Conservation (phyloP, 2,329 filamentous ascomycete genomes). For the Pseudocercospora cruenta region DNA sequence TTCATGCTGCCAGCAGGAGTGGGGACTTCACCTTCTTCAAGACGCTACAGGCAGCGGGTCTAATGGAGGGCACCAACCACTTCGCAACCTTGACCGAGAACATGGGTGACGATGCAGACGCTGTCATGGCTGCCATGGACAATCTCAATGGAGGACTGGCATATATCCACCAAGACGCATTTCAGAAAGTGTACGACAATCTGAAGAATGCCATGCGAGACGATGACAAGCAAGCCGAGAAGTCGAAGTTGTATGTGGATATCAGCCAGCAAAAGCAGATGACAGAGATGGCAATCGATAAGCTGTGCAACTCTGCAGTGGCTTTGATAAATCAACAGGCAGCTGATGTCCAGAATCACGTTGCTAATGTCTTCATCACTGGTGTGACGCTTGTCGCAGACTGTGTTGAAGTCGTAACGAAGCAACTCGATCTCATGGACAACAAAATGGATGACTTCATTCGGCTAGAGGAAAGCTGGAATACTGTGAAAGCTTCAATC, state of each 20-base stretch:
- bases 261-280: slow-evolving; percentile 50
- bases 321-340: slow-evolving; percentile 50
- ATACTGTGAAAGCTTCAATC: slow-evolving; percentile 46
- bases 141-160: slow-evolving; percentile 52
- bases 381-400: slow-evolving; percentile 51
- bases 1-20: slow-evolving; percentile 48
- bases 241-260: slow-evolving; percentile 48
- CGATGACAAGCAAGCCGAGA: slow-evolving; percentile 36
- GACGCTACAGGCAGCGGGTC: slow-evolving; percentile 47
- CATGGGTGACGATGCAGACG: slow-evolving; percentile 49
- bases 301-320: slow-evolving; percentile 49
- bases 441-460: slow-evolving; percentile 50
- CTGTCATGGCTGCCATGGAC: slow-evolving; percentile 49
- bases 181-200: slow-evolving; percentile 50
- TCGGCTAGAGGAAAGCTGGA: slow-evolving; percentile 50
- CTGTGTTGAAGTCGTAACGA: slow-evolving; percentile 47
- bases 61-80: slow-evolving; percentile 51
- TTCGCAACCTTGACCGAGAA: slow-evolving; percentile 46
- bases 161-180: slow-evolving; percentile 52
- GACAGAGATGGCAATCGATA: slow-evolving; percentile 52
- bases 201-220: slow-evolving; percentile 42
- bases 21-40: slow-evolving; percentile 54
- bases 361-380: slow-evolving; percentile 50
- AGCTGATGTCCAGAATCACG: slow-evolving; percentile 43
- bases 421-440: slow-evolving; percentile 46